Evolutionary conservation across 2,329 filamentous ascomycete genomes (phyloP).

Genomic region (Pyrenophora teres): DNA sequence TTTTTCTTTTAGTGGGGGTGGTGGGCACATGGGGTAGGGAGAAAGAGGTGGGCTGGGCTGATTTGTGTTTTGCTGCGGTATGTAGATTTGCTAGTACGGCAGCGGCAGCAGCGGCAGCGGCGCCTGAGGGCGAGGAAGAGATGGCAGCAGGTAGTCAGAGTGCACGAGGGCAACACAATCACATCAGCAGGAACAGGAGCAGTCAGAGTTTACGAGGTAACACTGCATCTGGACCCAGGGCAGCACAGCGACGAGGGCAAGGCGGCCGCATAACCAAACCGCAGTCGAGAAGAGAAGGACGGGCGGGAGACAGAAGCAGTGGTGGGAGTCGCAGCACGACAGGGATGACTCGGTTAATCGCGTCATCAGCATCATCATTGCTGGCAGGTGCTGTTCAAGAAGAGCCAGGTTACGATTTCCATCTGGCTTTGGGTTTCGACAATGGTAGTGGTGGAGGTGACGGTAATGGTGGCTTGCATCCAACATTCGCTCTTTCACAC

Average conservation of each 20-base stretch:
- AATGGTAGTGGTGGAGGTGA: too few relatives aligned
- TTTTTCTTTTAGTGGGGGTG: neutral
- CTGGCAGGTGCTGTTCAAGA: neutral
- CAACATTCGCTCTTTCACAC: neutral
- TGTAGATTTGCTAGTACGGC: neutral
- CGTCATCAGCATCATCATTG: neutral
- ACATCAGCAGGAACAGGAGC: too few relatives aligned
- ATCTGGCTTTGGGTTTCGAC: too few relatives aligned
- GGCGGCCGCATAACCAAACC: slow-evolving; percentile 8
- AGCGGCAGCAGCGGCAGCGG: neutral
- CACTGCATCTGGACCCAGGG: too few relatives aligned
- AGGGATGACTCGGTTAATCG: slow-evolving; percentile 1
- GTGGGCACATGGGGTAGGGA: neutral
- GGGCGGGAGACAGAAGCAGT: slow-evolving; percentile 2
- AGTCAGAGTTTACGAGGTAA: neutral
- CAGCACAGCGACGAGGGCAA: neutral
- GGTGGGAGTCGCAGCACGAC: slow-evolving; percentile 4
- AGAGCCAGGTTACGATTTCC: too few relatives aligned
- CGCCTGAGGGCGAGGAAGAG: neutral
- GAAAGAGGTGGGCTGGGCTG: slow-evolving; percentile 4
- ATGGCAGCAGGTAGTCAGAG: too few relatives aligned
- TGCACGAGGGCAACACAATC: too few relatives aligned
- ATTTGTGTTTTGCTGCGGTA: neutral
- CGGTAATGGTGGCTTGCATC: too few relatives aligned
- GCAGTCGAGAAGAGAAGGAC: slow-evolving; percentile 4